Conservation (phyloP, 352 stramenopile species). For the Phytopythium kandeliae region DNA sequence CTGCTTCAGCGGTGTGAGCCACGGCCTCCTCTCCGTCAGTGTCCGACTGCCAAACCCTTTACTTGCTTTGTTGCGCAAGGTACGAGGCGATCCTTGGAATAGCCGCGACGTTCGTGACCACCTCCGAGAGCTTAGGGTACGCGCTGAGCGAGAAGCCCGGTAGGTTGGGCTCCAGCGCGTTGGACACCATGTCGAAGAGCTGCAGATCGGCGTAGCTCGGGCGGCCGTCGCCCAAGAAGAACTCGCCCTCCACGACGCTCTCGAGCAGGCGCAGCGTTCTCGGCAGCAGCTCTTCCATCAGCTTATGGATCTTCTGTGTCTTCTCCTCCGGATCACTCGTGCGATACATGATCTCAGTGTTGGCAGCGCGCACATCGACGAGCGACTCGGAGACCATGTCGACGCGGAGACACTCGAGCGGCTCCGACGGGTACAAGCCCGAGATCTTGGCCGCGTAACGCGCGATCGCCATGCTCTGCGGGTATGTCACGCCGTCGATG, state of each 20-base stretch:
- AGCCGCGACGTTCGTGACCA: slow-evolving; percentile 25
- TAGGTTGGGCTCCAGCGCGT: slow-evolving; percentile 27
- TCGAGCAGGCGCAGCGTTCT: slow-evolving; percentile 34
- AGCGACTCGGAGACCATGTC: slow-evolving; percentile 43
- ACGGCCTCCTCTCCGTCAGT: not conserved
- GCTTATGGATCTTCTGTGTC: slow-evolving; percentile 33
- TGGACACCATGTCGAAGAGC: slow-evolving; percentile 43
- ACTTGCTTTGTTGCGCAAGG: slow-evolving; percentile 17
- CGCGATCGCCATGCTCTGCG: slow-evolving; percentile 33
- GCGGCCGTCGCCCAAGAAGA: slow-evolving; percentile 40
- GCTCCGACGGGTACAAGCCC: slow-evolving; percentile 25
- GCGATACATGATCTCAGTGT: slow-evolving; percentile 29
- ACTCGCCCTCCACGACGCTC: slow-evolving; percentile 36
- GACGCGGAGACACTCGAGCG: slow-evolving; percentile 17
- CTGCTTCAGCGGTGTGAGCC: not conserved
- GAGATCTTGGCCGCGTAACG: slow-evolving; percentile 35
- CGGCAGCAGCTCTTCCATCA: slow-evolving; percentile 29
- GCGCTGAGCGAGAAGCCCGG: slow-evolving; percentile 20
- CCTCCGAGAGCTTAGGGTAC: slow-evolving; percentile 39
- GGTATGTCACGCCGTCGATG: slow-evolving; percentile 32
- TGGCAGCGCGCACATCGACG: slow-evolving; percentile 23
- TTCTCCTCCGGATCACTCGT: slow-evolving; percentile 30
- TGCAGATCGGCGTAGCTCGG: slow-evolving; percentile 44
- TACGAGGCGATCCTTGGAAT: slow-evolving; percentile 33
- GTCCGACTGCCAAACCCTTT: too few species aligned